Evolutionary conservation across 352 stramenopile species (phyloP).

Genomic region (Globisporangium nagaii): DNA sequence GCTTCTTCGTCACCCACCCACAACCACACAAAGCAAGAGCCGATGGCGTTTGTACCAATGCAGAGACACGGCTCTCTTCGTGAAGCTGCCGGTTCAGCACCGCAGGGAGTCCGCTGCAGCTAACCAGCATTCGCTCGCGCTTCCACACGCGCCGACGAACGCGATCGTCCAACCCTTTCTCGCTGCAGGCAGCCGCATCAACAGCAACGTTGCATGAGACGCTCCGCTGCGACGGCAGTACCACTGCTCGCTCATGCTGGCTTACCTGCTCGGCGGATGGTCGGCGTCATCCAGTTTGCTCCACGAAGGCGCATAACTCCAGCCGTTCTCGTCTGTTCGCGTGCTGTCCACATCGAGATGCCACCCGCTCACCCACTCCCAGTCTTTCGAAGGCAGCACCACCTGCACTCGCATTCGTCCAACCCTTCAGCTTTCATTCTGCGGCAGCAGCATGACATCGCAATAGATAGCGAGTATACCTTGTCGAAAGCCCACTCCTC

Average conservation of each 20-base stretch:
- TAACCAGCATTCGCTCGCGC: slow-evolving; percentile 45
- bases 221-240: no score
- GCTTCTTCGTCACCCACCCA: no score
- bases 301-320: slow-evolving; percentile 41
- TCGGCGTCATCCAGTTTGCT: slow-evolving; percentile 21
- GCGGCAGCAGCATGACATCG: neutral
- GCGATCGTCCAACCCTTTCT: slow-evolving; percentile 24
- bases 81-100: slow-evolving; percentile 21
- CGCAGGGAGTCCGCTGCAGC: slow-evolving; percentile 22
- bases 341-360: slow-evolving; percentile 28
- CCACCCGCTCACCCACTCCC: slow-evolving; percentile 63
- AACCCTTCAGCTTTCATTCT: no score
- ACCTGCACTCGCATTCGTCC: slow-evolving; percentile 20
- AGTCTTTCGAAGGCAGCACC: slow-evolving; percentile 38
- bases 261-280: slow-evolving; percentile 5
- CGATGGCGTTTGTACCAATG: neutral
- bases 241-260: no score
- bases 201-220: no score
- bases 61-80: slow-evolving; percentile 23
- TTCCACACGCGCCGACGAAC: slow-evolving; percentile 55
- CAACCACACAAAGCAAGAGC: neutral
- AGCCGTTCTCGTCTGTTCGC: slow-evolving; percentile 48
- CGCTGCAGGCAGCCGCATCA: slow-evolving; percentile 15
- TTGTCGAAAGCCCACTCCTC: slow-evolving; percentile 32
- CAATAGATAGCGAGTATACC: slow-evolving; percentile 13